A percentile compares a stretch with the other conserved stretches of the same genome.
These are phyloP conservation scores for Epicoccum sorghinum DNA, from an alignment of 2,329 filamentous ascomycete genomes.

Conservation along the genomic window DNA sequence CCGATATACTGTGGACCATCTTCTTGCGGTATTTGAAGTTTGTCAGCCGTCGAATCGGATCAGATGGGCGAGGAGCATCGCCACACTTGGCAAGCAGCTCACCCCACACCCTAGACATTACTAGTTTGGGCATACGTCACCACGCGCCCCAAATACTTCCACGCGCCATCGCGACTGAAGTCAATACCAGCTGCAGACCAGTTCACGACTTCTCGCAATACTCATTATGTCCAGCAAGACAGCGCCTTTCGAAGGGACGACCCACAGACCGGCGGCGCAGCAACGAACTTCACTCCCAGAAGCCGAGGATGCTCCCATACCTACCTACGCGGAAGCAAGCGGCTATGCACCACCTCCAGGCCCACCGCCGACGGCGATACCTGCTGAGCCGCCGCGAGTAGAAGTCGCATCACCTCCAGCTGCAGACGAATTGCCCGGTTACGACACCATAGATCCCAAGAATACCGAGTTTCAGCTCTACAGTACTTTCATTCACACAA, in stretches of 20 bases:
- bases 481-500: slow-evolving; percentile 28
- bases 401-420: slow-evolving; percentile 4
- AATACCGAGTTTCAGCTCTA: slow-evolving; percentile 25
- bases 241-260: slow-evolving; percentile 12
- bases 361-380: slow-evolving; percentile 2
- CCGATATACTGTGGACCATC: background rate
- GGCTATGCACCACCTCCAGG: slow-evolving; percentile 10
- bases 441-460: slow-evolving; percentile 21
- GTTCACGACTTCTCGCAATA: no score
- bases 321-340: slow-evolving; percentile 16
- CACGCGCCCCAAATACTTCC: background rate
- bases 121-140: slow-evolving; percentile 13
- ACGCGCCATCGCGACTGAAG: background rate
- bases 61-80: slow-evolving; percentile 1
- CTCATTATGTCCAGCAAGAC: slow-evolving; percentile 12
- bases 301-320: slow-evolving; percentile 10
- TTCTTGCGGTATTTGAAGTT: no score
- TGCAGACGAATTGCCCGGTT: slow-evolving; percentile 21
- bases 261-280: slow-evolving; percentile 8
- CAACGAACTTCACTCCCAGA: slow-evolving; percentile 8
- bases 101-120: slow-evolving; percentile 10
- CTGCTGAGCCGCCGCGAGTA: background rate
- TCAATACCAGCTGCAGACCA: background rate
- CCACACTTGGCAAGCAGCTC: slow-evolving; percentile 8
- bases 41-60: slow-evolving; percentile 7